phyloP scores from a whole-genome alignment of 768 basidiomycete genomes.

The Hemileccinum rubropunctum region DNA sequence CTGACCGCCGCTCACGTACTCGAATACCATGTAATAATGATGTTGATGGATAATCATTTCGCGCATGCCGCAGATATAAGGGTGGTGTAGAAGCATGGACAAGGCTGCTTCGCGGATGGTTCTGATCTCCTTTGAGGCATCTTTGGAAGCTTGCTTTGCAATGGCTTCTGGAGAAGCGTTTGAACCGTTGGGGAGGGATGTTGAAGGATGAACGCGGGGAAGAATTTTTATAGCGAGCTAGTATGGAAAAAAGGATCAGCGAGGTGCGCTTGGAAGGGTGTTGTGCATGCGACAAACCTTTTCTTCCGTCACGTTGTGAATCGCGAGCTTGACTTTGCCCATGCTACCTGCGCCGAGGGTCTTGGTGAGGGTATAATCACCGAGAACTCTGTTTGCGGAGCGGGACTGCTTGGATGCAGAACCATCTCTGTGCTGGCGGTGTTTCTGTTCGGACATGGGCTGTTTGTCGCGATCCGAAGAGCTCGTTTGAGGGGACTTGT shows the following conservation, averaged over 20 bases:
- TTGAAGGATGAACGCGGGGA: slow-evolving; percentile 72
- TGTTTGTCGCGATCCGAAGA: slow-evolving; percentile 32
- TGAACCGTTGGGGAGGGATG: slow-evolving; percentile 47
- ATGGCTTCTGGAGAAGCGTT: slow-evolving; percentile 50
- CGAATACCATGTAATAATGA: slow-evolving; percentile 99
- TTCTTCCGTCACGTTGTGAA: slow-evolving; percentile 84
- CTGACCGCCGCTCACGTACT: slow-evolving; percentile 98
- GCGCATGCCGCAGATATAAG: slow-evolving; percentile 99
- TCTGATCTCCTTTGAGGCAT: slow-evolving; percentile 94
- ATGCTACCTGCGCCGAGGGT: slow-evolving; percentile 97
- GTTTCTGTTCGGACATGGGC: slow-evolving; percentile 26
- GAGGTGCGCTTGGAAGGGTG: neutral
- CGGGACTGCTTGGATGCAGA: slow-evolving; percentile 36
- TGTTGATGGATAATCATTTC: slow-evolving; percentile 98
- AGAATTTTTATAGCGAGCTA: slow-evolving; percentile 99
- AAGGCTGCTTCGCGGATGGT: slow-evolving; percentile 95
- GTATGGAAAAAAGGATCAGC: slow-evolving; percentile 7
- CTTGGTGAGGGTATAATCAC: slow-evolving; percentile 95
- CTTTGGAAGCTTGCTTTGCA: slow-evolving; percentile 81
- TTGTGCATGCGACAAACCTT: slow-evolving; percentile 58
- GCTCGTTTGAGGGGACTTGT: slow-evolving; percentile 31
- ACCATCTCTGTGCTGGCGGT: slow-evolving; percentile 30
- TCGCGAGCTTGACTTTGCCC: slow-evolving; percentile 98
- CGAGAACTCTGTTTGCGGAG: slow-evolving; percentile 58
- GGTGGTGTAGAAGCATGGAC: slow-evolving; percentile 94